phyloP scores from a whole-genome alignment of 164 flowering plant species.

The Vitis rotundifolia region DNA sequence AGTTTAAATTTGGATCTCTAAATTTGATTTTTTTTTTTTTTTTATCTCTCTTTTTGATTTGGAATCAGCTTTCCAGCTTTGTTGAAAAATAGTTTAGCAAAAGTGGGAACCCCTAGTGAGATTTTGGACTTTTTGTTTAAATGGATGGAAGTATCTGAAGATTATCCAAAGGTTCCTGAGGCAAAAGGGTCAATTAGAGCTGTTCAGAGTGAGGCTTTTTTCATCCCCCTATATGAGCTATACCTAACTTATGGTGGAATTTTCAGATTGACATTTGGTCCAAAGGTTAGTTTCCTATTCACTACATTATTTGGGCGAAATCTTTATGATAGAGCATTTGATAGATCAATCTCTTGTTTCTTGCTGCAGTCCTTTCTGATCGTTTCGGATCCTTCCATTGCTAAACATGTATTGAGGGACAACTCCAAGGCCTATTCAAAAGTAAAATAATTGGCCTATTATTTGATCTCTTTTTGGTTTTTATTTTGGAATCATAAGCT shows the following conservation, averaged over 20 bases:
- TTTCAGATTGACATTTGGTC: conserved; percentile 86
- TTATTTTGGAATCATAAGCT: not conserved
- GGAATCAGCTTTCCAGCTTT: conserved; percentile 43
- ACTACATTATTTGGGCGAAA: not conserved
- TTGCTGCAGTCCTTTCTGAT: conserved; percentile 84
- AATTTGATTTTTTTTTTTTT: not conserved
- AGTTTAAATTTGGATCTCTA: not conserved
- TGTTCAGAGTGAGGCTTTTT: conserved; percentile 72
- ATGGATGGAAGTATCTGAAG: conserved; percentile 28
- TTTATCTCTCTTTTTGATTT: conserved; percentile 13
- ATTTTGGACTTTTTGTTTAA: conserved; percentile 50
- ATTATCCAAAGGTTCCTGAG: conserved; percentile 60
- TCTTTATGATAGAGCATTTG: too few species aligned
- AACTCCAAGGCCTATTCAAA: conserved; percentile 91
- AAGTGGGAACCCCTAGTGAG: conserved; percentile 57
- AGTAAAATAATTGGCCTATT: conserved; percentile 37
- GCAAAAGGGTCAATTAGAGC: conserved; percentile 77
- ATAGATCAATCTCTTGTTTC: not conserved
- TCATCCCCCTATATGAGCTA: conserved; percentile 84
- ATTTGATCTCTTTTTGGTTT: not conserved
- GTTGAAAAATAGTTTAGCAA: conserved; percentile 50
- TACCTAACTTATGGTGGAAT: conserved; percentile 90
- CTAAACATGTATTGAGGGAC: conserved; percentile 86
- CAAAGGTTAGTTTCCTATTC: conserved; percentile 62
- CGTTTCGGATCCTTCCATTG: conserved; percentile 91